Evolutionary conservation across 2,329 filamentous ascomycete genomes (phyloP).

Genomic region (Aspergillus melleus): DNA sequence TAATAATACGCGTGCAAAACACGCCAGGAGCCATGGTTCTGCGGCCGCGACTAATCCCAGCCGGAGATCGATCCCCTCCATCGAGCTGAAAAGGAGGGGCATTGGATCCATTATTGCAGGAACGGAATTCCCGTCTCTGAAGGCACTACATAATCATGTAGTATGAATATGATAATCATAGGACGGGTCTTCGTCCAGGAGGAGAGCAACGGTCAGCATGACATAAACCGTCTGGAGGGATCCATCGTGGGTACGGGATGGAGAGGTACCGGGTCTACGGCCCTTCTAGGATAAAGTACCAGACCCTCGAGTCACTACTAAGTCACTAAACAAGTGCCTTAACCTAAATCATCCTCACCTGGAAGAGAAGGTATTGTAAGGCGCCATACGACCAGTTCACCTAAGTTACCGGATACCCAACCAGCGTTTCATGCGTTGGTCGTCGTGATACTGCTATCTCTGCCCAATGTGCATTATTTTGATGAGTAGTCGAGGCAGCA

Average conservation of each 20-base stretch:
- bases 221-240: not conserved
- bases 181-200: not conserved
- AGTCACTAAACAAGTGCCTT: not conserved
- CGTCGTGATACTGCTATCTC: not conserved
- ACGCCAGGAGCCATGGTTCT: slow-evolving; percentile 17
- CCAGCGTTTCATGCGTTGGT: not conserved
- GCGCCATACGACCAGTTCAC: too few relatives aligned
- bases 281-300: not conserved
- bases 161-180: too few relatives aligned
- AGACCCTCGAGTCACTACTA: not conserved
- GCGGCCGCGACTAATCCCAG: not conserved
- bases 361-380: not conserved
- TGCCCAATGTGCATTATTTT: not conserved
- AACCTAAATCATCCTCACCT: not conserved
- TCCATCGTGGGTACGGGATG: not conserved
- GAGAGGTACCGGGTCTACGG: not conserved
- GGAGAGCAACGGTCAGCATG: not conserved
- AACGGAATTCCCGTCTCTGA: not conserved
- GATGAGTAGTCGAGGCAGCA: too few relatives aligned
- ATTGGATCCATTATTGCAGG: not conserved
- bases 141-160: not conserved
- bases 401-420: not conserved
- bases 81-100: not conserved
- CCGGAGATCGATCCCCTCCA: not conserved
- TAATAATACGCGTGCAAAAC: slow-evolving; percentile 18